Conservation (phyloP, 768 basidiomycete genomes). For the Rhodotorula babjevae region DNA sequence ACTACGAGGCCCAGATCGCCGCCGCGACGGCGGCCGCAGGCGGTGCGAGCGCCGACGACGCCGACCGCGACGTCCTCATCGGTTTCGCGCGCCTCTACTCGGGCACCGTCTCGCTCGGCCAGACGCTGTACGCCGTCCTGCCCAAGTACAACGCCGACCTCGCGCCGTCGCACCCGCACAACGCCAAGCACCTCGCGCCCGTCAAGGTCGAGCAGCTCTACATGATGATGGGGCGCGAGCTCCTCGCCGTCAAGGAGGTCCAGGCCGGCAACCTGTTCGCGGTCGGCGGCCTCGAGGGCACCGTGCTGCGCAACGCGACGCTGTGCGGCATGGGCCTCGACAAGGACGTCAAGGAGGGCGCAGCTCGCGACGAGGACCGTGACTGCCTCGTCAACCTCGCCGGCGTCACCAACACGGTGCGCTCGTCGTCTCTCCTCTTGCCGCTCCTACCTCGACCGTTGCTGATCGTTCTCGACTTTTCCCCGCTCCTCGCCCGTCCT, state of each 20-base stretch:
- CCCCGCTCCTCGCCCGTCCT: neutral
- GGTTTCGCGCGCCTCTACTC: constrained; percentile 94
- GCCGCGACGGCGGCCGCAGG: constrained; percentile 5
- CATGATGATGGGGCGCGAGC: constrained; percentile 95
- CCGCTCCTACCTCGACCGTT: too few species aligned
- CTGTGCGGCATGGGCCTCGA: constrained; percentile 55
- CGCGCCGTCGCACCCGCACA: constrained; percentile 62
- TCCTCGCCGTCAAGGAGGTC: constrained; percentile 75
- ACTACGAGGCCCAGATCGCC: constrained; percentile 24
- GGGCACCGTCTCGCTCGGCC: constrained; percentile 67
- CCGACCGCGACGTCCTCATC: constrained; percentile 62
- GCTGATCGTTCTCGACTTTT: too few species aligned
- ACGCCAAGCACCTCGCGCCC: constrained; percentile 59
- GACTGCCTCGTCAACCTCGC: constrained; percentile 75
- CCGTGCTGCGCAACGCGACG: constrained; percentile 84
- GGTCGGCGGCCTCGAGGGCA: constrained; percentile 79
- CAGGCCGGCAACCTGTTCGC: constrained; percentile 93
- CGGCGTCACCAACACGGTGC: constrained; percentile 61
- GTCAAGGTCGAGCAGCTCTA: constrained; percentile 73
- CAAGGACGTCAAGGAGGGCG: constrained; percentile 44
- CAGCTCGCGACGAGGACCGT: constrained; percentile 47
- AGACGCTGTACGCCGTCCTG: constrained; percentile 65
- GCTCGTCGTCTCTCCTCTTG: constrained; percentile 30
- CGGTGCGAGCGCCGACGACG: constrained; percentile 2
- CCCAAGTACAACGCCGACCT: constrained; percentile 75